Evolutionary conservation across 2,329 filamentous ascomycete species (phyloP).

Genomic region (Talaromyces sp.): DNA sequence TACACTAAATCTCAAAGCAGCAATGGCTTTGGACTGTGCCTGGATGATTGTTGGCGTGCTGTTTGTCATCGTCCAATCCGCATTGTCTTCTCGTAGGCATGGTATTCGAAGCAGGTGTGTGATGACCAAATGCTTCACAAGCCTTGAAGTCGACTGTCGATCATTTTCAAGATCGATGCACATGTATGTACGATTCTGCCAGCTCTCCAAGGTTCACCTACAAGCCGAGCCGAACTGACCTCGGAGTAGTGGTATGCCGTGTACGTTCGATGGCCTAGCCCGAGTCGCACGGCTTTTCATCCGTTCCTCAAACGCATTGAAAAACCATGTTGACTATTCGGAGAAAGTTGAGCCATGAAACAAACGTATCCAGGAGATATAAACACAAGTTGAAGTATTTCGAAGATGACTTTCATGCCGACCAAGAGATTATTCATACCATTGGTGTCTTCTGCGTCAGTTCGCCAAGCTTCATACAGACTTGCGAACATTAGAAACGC

Average conservation of each 20-base stretch:
- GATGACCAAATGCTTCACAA: background rate
- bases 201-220: background rate
- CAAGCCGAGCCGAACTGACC: background rate
- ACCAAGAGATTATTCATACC: background rate
- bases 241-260: background rate
- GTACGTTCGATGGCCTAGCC: background rate
- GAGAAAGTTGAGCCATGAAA: background rate
- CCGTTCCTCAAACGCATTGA: background rate
- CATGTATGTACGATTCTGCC: background rate
- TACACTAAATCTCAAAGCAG: background rate
- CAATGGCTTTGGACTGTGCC: slow-evolving; percentile 1
- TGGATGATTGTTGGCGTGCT: background rate
- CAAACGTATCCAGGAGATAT: background rate
- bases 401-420: background rate
- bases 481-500: background rate
- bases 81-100: background rate
- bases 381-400: background rate
- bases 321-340: background rate
- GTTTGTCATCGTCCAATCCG: background rate
- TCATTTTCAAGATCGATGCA: background rate
- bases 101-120: background rate
- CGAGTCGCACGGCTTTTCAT: background rate
- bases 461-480: background rate
- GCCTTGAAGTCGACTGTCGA: background rate
- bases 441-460: background rate